Percentiles rank a stretch among this genome's conserved stretches.
Evolutionary conservation across 1,284 basidiomycete species (phyloP).

Genomic region (Pterulicium gracile): DNA sequence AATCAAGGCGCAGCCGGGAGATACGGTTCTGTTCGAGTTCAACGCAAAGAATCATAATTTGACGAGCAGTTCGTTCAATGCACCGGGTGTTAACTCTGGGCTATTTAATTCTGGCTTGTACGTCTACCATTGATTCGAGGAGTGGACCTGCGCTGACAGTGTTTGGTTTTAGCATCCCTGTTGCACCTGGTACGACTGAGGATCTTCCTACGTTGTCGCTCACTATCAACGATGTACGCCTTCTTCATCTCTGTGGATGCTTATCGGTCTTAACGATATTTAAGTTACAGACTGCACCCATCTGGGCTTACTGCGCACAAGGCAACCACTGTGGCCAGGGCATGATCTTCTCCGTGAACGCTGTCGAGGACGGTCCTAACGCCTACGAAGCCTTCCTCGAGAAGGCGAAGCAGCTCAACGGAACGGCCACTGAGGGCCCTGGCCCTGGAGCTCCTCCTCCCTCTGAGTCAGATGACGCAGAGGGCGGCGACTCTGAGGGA

Average conservation of each 20-base stretch:
- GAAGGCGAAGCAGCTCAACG: constrained; percentile 31
- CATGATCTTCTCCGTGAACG: constrained; percentile 60
- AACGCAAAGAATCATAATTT: constrained; percentile 54
- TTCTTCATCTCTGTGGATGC: neutral
- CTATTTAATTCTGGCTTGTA: constrained; percentile 55
- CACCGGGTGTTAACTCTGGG: constrained; percentile 35
- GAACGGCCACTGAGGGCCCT: constrained; percentile 16
- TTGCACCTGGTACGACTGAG: neutral
- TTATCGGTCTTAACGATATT: constrained; percentile 6
- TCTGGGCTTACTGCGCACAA: constrained; percentile 38
- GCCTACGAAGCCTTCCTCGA: constrained; percentile 48
- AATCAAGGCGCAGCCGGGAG: constrained; percentile 32
- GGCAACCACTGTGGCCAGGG: constrained; percentile 42
- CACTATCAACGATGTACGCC: constrained; percentile 3
- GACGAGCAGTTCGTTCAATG: constrained; percentile 44
- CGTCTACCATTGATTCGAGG: neutral
- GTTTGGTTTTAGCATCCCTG: neutral
- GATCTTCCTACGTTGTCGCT: constrained; percentile 10
- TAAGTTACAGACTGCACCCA: constrained; percentile 22
- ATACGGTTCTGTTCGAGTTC: constrained; percentile 42
- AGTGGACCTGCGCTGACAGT: neutral
- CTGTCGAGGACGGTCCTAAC: constrained; percentile 38
- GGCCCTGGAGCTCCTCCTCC: neutral
- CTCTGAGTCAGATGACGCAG: no score
- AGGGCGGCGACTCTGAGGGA: no score